A percentile compares a stretch with the other conserved stretches of the same genome.
phyloP scores from a whole-genome alignment of 2,329 filamentous ascomycete species.

The Colletotrichum sidae region DNA sequence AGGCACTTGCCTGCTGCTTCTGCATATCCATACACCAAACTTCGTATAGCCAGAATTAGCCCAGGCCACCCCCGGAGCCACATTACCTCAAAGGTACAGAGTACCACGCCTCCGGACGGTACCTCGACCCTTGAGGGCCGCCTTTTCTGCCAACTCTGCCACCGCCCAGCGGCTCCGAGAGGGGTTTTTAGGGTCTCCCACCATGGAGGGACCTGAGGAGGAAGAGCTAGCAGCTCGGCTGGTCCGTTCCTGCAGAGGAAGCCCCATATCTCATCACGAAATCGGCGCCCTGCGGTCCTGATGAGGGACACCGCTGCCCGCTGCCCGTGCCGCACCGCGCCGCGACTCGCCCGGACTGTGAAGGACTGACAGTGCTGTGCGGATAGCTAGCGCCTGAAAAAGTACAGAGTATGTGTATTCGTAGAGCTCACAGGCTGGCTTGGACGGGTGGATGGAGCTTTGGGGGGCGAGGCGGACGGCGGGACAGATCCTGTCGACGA shows the following conservation, averaged over 20 bases:
- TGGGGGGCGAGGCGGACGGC: slow-evolving; percentile 33
- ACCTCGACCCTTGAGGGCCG: too few species aligned
- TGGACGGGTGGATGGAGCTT: slow-evolving; percentile 29
- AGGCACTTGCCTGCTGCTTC: slow-evolving; percentile 30
- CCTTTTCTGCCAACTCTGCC: too few species aligned
- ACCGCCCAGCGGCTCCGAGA: not conserved
- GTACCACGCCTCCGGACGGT: not conserved
- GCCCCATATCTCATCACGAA: slow-evolving; percentile 34
- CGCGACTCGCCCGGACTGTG: slow-evolving; percentile 12
- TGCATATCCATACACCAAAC: slow-evolving; percentile 38
- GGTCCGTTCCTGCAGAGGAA: slow-evolving; percentile 34
- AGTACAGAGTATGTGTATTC: too few species aligned
- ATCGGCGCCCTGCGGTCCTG: slow-evolving; percentile 31
- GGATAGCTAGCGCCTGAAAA: too few species aligned
- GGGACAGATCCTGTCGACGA: slow-evolving; percentile 33
- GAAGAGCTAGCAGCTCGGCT: slow-evolving; percentile 32
- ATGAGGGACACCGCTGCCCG: slow-evolving; percentile 8
- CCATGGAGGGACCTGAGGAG: slow-evolving; percentile 13
- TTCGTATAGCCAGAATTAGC: slow-evolving; percentile 37
- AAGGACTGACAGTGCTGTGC: not conserved
- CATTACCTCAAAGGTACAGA: slow-evolving; percentile 12
- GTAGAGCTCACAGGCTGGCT: not conserved
- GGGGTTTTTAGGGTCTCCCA: slow-evolving; percentile 19
- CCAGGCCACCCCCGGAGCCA: slow-evolving; percentile 35
- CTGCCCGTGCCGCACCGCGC: slow-evolving; percentile 11